Percentiles rank a stretch among this genome's conserved stretches.
phyloP scores from a whole-genome alignment of 2,329 filamentous ascomycete genomes.

The Cytospora mali region DNA sequence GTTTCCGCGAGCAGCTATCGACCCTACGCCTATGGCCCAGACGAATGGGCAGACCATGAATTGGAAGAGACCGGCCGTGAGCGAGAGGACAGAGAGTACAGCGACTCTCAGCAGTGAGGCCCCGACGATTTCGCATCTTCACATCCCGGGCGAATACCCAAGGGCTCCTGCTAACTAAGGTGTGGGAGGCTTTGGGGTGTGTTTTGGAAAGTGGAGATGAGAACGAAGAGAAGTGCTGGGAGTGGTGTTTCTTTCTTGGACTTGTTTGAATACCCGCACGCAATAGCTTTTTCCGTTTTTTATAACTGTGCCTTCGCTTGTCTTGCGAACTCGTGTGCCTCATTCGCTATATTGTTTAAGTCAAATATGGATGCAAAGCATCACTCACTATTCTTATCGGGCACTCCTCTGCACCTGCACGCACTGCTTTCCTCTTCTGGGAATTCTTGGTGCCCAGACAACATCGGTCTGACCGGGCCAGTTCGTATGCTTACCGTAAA shows the following conservation, averaged over 20 bases:
- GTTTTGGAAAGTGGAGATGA: neutral
- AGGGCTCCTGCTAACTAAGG: slow-evolving; percentile 32
- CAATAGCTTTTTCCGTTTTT: neutral
- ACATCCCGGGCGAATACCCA: slow-evolving; percentile 71
- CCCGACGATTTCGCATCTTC: slow-evolving; percentile 64
- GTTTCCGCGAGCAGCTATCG: slow-evolving; percentile 8
- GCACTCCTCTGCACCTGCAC: neutral
- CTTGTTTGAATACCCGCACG: slow-evolving; percentile 20
- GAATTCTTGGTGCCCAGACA: too few species aligned
- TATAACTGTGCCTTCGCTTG: neutral
- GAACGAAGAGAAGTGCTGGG: neutral
- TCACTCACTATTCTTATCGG: neutral
- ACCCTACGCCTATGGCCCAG: neutral
- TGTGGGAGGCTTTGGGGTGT: neutral
- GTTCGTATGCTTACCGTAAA: neutral
- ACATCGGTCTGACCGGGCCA: neutral
- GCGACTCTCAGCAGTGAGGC: slow-evolving; percentile 27
- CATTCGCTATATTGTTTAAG: neutral
- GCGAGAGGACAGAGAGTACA: slow-evolving; percentile 26
- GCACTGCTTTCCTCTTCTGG: too few species aligned
- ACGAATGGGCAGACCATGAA: neutral
- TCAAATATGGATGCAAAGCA: slow-evolving; percentile 4
- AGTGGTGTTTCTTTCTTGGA: slow-evolving; percentile 3
- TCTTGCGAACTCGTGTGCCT: slow-evolving; percentile 2
- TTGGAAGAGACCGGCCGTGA: slow-evolving; percentile 13